Base-by-base conservation (phyloP, 495 filamentous ascomycete genomes). In the Neurospora sublineolata region DNA sequence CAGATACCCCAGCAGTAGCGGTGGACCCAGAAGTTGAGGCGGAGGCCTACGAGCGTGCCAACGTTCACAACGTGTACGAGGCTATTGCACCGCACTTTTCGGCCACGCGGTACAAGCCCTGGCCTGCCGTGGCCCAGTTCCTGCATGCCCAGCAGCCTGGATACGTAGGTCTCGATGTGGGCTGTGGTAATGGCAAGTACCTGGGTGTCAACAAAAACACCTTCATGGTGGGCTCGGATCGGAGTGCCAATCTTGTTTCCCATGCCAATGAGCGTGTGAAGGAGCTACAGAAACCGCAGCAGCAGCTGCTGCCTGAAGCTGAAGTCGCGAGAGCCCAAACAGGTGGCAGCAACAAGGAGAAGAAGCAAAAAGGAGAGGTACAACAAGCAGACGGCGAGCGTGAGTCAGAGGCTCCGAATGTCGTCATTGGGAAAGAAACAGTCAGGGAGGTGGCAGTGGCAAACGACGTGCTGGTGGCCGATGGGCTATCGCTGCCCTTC, bases 101-200 rank as follows among this genome's bases (percentile, higher is more conserved):
- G 16, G 88, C 93, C 12, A 99, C 95, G 27, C 88, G 95, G 68
- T 94, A 97, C 86, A 97, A 97, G 89, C 93, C 95, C 72, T 99
- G 95, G 95, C 95, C 95, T 27, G 90, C 96, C 76, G 91, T 97
- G 67, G 89, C 93, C 75, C 80, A 81, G 52, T 99, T 97, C 79
- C 87, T 99, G 46, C 81, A 81, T 46, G 81, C 83, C n/a, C 83
- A 91, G 38, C 79, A 84, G 6, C 83, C 87, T 36, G 94, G 94
- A 18, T 86, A 92, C n/a, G 82, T 98, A 40, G 95, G 95, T 9
- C 83, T 97, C 30, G 95, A 99, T 80, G 86, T 97, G 69, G 93
- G 92, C 67, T 98, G 95, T 81, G 95, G 95, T 69, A 99, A 99
- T 83, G 95, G 95, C 74, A 99, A 99, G 83, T 97, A 98, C 77